Evolutionary conservation across 2,329 filamentous ascomycete species (phyloP).

Genomic region (Sporothrix dimorphospora): DNA sequence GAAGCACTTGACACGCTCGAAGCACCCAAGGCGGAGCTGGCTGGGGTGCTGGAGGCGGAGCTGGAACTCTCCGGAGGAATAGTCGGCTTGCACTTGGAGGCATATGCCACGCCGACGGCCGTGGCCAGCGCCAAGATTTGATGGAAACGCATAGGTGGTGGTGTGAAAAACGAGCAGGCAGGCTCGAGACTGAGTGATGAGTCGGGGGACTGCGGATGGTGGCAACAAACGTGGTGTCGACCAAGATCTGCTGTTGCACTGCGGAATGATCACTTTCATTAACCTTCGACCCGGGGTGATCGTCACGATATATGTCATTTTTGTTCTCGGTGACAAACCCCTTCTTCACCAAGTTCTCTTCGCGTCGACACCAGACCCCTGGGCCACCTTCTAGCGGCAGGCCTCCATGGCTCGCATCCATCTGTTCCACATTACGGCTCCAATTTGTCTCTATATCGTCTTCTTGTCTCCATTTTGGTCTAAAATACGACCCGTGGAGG

Average conservation of each 20-base stretch:
- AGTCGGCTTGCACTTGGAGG: slow-evolving; percentile 20
- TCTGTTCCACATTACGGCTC: not conserved
- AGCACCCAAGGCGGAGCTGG: not conserved
- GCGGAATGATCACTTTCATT: no score
- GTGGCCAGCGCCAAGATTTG: slow-evolving; percentile 21
- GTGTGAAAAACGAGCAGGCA: not conserved
- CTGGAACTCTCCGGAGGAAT: not conserved
- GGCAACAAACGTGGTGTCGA: no score
- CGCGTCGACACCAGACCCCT: not conserved
- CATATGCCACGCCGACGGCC: slow-evolving; percentile 20
- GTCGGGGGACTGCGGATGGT: no score
- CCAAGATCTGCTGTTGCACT: no score
- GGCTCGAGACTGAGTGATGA: not conserved
- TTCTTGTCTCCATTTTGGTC: not conserved
- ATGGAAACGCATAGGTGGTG: slow-evolving; percentile 21
- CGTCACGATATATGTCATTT: not conserved
- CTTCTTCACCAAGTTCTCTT: not conserved
- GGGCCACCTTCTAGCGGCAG: not conserved
- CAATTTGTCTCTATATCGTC: not conserved
- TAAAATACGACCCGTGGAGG: not conserved
- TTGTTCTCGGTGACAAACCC: not conserved
- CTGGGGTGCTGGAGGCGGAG: not conserved
- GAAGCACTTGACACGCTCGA: not conserved
- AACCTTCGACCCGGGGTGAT: no score
- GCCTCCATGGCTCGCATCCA: not conserved